phyloP scores from a whole-genome alignment of 2,329 filamentous ascomycete genomes.

The Aspergillus calidoustus region DNA sequence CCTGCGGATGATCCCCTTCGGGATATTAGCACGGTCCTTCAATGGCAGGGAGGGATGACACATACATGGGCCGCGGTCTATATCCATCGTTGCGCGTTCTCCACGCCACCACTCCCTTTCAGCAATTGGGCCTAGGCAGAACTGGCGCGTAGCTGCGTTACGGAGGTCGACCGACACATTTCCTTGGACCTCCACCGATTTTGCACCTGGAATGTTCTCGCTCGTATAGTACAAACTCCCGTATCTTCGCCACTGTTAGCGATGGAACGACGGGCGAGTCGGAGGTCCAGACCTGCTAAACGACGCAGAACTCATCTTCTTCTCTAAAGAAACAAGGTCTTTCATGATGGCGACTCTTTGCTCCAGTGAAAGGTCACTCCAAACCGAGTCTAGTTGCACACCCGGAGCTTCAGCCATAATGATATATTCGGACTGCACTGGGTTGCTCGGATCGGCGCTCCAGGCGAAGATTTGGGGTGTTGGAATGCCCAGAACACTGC shows the following conservation, averaged over 20 bases:
- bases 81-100: constrained; percentile 37
- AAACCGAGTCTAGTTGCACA: constrained; percentile 31
- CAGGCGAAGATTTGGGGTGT: constrained; percentile 26
- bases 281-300: constrained; percentile 36
- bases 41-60: constrained; percentile 2
- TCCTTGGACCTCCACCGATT: constrained; percentile 30
- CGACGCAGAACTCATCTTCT: constrained; percentile 42
- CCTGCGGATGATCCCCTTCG: constrained; percentile 38
- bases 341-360: constrained; percentile 28
- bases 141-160: constrained; percentile 34
- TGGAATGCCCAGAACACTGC: constrained; percentile 24
- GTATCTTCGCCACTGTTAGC: constrained; percentile 32
- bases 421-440: constrained; percentile 34
- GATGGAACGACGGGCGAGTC: neutral
- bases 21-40: neutral
- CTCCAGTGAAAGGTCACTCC: constrained; percentile 32
- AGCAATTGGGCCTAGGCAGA: constrained; percentile 44
- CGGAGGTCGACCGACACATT: too few species aligned
- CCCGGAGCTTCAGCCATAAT: constrained; percentile 37
- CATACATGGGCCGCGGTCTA: constrained; percentile 50
- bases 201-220: constrained; percentile 37
- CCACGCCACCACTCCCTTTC: constrained; percentile 41
- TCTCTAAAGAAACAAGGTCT: constrained; percentile 42
- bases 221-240: constrained; percentile 44
- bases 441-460: constrained; percentile 27